Base-by-base conservation (phyloP, 2,329 filamentous ascomycete genomes). In the Fusarium keratoplasticum region DNA sequence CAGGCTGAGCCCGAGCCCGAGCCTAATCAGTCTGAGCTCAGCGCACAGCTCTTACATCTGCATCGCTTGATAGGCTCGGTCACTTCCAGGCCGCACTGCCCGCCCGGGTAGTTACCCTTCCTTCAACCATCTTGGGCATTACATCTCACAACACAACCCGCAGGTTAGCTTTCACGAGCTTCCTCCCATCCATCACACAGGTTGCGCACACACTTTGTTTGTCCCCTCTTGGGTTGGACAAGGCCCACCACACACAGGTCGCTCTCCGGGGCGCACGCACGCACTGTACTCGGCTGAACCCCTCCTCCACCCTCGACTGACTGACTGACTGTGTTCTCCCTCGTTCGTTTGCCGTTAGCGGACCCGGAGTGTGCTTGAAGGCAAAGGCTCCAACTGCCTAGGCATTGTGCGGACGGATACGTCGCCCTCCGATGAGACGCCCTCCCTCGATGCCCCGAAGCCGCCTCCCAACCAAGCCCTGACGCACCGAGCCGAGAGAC, bases 151-250 rank as follows among this genome's bases (percentile, higher is more conserved):
- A 47, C 44, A 27, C 60, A 47, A 44, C 44, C 61, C 22, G 25
- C 40, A 50, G 38, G 47, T 57, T 59, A 64, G 64, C 71, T 55
- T 74, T 72, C 63, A 74, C 71, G 29, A 72, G 60, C 68, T 60
- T 71, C 42, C 27, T 54, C 70, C 63, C 59, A 29, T n/a, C 44
- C 44, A 71, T 42, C 60, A 67, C 62, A 64, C 55, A 27, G 47
- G 47, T 54, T 54, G 27, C 38, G 58, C 58, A 33, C 58, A 25
- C 27, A 25, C 40, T 35, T 63, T 58, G 58, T 61, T 74, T 71
- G 47, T 57, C 52, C 61, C 52, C 58, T 62, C 36, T 40, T 38
- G 61, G 61, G 61, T 61, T 42, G 22, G 40, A 64, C 55, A 27
- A 64, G 71, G 59, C 62, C 68, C 61, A 73, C 69, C 47, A 54